A percentile compares a stretch with the other conserved stretches of the same genome.
Conservation (phyloP, 208 protist species). For the Leishmania major region DNA sequence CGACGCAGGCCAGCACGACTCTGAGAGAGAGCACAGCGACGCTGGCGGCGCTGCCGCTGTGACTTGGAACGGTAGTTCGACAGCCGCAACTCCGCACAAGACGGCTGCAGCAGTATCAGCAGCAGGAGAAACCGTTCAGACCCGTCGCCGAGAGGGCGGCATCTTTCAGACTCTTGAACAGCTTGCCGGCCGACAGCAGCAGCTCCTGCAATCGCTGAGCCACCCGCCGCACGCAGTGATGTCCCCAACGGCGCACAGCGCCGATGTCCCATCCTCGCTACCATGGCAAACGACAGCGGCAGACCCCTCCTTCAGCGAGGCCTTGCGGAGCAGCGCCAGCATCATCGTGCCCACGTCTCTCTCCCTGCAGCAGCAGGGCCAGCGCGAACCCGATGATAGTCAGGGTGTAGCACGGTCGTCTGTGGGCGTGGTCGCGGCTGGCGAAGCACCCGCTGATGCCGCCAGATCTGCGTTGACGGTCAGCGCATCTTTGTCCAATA, state of each 20-base stretch:
- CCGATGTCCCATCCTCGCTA: not conserved
- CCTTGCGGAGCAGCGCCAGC: not conserved
- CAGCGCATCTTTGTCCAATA: not conserved
- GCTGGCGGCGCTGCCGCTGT: not conserved
- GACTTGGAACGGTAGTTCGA: not conserved
- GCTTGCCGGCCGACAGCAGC: conserved; percentile 25
- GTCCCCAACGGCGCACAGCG: not conserved
- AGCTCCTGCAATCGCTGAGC: conserved; percentile 19
- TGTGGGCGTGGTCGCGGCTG: not conserved
- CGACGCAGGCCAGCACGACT: not conserved
- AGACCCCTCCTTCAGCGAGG: not conserved
- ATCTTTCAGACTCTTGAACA: conserved; percentile 21
- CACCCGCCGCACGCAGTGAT: not conserved
- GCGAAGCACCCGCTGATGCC: not conserved
- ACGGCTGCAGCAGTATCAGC: not conserved
- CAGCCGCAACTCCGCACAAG: not conserved
- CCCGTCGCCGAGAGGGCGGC: not conserved
- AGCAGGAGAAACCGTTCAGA: not conserved
- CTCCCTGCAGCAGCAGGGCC: not conserved
- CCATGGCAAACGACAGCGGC: not conserved
- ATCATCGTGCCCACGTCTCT: not conserved
- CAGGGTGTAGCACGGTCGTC: not conserved
- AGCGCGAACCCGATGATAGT: not conserved
- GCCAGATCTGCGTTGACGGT: not conserved
- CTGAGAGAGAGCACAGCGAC: not conserved